Evolutionary conservation across 2,329 filamentous ascomycete species (phyloP), one percentile per base, ranked within the genome.

Genomic region (Pezicula rhizophila): DNA sequence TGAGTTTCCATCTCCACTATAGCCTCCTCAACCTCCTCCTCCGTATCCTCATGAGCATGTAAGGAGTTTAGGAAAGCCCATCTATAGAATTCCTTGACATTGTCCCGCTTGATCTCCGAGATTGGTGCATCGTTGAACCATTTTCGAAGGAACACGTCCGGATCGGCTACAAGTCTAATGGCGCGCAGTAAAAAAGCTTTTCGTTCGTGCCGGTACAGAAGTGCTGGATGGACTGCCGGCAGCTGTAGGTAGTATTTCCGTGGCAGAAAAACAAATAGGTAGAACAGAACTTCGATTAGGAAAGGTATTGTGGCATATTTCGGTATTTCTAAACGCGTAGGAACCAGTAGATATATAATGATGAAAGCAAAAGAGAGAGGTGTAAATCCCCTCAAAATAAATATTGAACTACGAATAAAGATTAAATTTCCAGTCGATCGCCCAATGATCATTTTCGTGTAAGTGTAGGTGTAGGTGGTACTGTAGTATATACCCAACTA

Each of bases 71-170:
- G 67, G 45, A 82, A 74, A 1, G 74, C 76, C 79, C 78, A 84
- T 15, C 69, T 64, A 20, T 78, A 68, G 59, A 79, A 81, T 45
- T 78, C 74, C 59, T 74, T 76, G 44, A 82, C 59, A 55, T 82
- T 80, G 20, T 81, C 76, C 6, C 73, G 65, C 46, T 73, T 71
- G 34, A 83, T 75, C 42, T 78, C 75, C 28, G 68, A 64, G 1
- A 65, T 42, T 12, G 69, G 64, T 11, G 77, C 75, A 33, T 73
- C 72, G 23, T 73, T 64, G 55, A 82, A 80, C 79, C 79, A 84
- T 54, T 69, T 71, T 38, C 57, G 64, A 17, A 82, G 51, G 52
- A 77, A 82, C 11, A 60, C 65, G 20, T 73, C 71, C 0, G 70
- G 68, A 55, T 80, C 72, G 2, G 72, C 68, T 12, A 80, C 71